Percentiles rank a stretch among this genome's conserved stretches.
phyloP scores from a whole-genome alignment of 768 basidiomycete species.

The Phaeotremella fagi region DNA sequence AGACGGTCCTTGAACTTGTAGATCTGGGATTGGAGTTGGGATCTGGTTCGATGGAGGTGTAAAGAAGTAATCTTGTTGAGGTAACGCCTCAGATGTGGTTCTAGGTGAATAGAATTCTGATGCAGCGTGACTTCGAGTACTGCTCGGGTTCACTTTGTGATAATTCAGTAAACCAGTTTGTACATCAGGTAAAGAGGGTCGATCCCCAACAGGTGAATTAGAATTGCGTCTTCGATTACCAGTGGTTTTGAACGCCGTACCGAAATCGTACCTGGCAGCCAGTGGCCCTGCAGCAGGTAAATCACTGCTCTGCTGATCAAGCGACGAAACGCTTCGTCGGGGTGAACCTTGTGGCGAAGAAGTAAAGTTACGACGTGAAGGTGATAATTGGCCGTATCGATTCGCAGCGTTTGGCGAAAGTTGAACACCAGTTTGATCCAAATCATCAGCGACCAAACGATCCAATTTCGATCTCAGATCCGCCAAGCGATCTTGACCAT shows the following conservation, averaged over 20 bases:
- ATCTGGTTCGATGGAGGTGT: constrained; percentile 6
- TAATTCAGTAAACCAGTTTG: constrained; percentile 28
- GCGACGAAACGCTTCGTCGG: constrained; percentile 2
- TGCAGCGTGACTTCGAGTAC: constrained; percentile 22
- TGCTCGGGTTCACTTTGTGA: constrained; percentile 4
- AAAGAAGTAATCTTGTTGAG: constrained; percentile 24
- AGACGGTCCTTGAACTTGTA: constrained; percentile 27
- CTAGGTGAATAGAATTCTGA: constrained; percentile 44
- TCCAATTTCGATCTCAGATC: constrained; percentile 66
- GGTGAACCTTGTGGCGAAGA: constrained; percentile 30
- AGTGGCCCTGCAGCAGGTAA: constrained; percentile 30
- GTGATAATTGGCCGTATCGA: constrained; percentile 1
- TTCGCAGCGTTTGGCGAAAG: constrained; percentile 11
- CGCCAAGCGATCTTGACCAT: constrained; percentile 53
- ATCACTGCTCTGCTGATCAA: constrained; percentile 11
- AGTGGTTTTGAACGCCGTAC: constrained; percentile 44
- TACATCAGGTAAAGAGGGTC: constrained; percentile 30
- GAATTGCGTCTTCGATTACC: constrained; percentile 15
- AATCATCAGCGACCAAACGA: constrained; percentile 54
- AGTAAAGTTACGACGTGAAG: constrained; percentile 3
- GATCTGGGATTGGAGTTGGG: constrained; percentile 10
- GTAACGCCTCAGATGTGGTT: constrained; percentile 5
- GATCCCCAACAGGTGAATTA: constrained; percentile 18
- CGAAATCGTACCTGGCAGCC: constrained; percentile 49
- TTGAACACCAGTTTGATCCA: constrained; percentile 3